Evolutionary conservation across 768 basidiomycete genomes (phyloP).

Genomic region (Heimioporus sp.): DNA sequence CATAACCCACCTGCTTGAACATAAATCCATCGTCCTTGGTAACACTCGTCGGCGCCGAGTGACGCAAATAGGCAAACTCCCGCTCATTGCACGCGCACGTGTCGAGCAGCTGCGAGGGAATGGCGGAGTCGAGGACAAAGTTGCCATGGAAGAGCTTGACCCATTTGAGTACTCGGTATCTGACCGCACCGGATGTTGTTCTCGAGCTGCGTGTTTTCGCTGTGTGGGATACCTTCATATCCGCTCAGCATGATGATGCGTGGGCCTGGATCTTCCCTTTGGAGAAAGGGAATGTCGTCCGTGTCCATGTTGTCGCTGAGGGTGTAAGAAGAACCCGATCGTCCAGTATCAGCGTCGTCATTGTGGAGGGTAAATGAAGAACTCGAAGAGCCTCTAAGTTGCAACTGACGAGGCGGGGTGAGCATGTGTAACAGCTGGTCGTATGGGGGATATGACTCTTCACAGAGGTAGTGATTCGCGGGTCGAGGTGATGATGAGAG

Average conservation of each 20-base stretch:
- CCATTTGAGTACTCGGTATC: conserved; percentile 88
- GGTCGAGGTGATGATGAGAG: conserved; percentile 20
- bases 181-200: conserved; percentile 82
- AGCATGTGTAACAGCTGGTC: conserved; percentile 21
- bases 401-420: conserved; percentile 25
- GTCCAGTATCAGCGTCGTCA: conserved; percentile 21
- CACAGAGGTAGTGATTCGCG: conserved; percentile 9
- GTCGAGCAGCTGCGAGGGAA: conserved; percentile 87
- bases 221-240: too few relatives aligned
- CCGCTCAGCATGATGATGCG: conserved; percentile 44
- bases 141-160: conserved; percentile 94
- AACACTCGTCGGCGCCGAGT: conserved; percentile 92
- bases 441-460: conserved; percentile 20
- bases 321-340: too few relatives aligned
- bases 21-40: conserved; percentile 79
- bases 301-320: too few relatives aligned
- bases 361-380: conserved; percentile 42
- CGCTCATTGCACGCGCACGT: conserved; percentile 80
- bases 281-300: conserved; percentile 64
- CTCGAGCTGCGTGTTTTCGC: too few relatives aligned
- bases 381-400: conserved; percentile 8
- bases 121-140: conserved; percentile 85
- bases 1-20: conserved; percentile 86
- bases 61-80: conserved; percentile 95
- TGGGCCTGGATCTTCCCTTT: neutral